Evolutionary conservation across 495 filamentous ascomycete species (phyloP).

Genomic region (Trichoderma gamsii): DNA sequence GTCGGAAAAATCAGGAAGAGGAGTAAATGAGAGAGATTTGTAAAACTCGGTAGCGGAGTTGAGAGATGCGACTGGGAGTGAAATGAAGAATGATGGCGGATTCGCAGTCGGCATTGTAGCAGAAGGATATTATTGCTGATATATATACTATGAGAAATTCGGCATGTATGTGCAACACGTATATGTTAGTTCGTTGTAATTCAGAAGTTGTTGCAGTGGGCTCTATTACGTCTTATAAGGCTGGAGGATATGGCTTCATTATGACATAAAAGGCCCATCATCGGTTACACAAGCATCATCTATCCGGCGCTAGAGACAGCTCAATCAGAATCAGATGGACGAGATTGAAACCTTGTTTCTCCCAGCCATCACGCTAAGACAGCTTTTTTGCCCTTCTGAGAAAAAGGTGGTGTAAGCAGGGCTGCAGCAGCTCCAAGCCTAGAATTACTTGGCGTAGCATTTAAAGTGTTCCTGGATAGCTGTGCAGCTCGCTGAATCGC

Average conservation of each 20-base stretch:
- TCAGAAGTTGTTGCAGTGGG: background rate
- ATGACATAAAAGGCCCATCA: conserved; percentile 1
- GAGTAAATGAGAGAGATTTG: conserved; percentile 20
- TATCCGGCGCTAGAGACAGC: conserved; percentile 1
- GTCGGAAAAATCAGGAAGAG: conserved; percentile 20
- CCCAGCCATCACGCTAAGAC: background rate
- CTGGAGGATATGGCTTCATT: background rate
- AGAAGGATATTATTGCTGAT: background rate
- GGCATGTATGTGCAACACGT: background rate
- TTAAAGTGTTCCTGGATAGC: no score
- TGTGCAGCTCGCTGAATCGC: no score
- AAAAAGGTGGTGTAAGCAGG: background rate
- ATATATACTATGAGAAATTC: background rate
- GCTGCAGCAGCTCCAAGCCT: background rate
- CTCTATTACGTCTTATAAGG: background rate
- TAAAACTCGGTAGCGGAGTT: conserved; percentile 18
- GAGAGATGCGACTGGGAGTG: conserved; percentile 20
- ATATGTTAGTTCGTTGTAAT: no score
- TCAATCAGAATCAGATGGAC: background rate
- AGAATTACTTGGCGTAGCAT: no score
- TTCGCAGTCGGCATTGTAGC: background rate
- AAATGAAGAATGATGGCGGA: conserved; percentile 22
- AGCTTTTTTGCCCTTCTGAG: background rate
- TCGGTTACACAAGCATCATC: background rate
- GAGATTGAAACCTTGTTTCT: background rate